Percentiles rank a stretch among this genome's conserved stretches.
Evolutionary conservation across 2,329 filamentous ascomycete species (phyloP).

Genomic region (Ilyonectria destructans): DNA sequence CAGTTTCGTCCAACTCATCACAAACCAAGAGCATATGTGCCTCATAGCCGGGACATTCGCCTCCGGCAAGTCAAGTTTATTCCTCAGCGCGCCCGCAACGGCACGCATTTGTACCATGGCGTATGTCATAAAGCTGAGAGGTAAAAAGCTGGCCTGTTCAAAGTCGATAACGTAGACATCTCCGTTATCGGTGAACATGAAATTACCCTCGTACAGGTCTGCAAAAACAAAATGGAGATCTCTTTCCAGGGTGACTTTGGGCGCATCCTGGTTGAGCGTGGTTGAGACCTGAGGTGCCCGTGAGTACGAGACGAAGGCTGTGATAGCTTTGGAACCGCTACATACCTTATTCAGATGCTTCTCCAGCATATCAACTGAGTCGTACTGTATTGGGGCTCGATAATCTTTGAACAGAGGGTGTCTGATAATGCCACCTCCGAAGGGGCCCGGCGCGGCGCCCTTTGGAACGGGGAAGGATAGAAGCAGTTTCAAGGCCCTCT

Average conservation of each 20-base stretch:
- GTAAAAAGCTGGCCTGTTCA: slow-evolving; percentile 21
- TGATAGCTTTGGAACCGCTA: too few relatives aligned
- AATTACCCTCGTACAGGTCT: slow-evolving; percentile 23
- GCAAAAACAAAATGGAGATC: slow-evolving; percentile 19
- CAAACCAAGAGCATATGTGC: background rate
- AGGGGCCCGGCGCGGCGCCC: slow-evolving; percentile 15
- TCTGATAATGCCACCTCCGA: slow-evolving; percentile 18
- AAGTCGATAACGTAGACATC: slow-evolving; percentile 24
- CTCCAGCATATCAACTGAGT: slow-evolving; percentile 14
- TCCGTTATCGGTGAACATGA: slow-evolving; percentile 14
- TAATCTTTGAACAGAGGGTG: slow-evolving; percentile 20
- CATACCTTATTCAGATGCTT: slow-evolving; percentile 23
- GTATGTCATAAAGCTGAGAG: slow-evolving; percentile 28
- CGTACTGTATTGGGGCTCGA: slow-evolving; percentile 5
- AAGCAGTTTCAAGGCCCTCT: slow-evolving; percentile 2
- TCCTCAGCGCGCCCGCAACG: background rate
- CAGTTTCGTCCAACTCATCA: slow-evolving; percentile 5
- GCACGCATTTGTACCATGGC: slow-evolving; percentile 15
- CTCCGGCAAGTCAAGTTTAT: slow-evolving; percentile 8
- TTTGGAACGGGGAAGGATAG: slow-evolving; percentile 23
- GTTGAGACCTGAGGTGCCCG: slow-evolving; percentile 9
- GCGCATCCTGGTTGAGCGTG: background rate
- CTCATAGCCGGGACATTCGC: slow-evolving; percentile 20
- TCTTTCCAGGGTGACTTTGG: slow-evolving; percentile 13
- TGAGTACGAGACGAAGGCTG: background rate